Base-by-base conservation (phyloP, 176 grass and related monocot species). In the Aegilops sharonensis region DNA sequence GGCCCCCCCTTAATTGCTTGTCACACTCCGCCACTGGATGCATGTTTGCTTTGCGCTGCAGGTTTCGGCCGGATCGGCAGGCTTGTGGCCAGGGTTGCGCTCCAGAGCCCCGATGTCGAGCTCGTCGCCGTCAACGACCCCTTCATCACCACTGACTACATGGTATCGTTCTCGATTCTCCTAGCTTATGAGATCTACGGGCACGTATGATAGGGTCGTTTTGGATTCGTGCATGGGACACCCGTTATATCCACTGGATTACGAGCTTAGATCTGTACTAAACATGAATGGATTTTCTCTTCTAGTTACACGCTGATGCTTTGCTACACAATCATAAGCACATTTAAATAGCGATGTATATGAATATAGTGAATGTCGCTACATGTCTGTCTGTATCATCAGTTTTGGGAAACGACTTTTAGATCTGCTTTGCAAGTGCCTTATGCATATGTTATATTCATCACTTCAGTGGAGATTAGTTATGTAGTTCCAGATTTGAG, bases 131-230 rank as follows among this genome's bases (percentile, higher is more conserved):
- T 95, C 35, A 95, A 95, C 66, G 93, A 95, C 59, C 93, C 93
- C 17, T 95, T 95, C 93, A 95, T 95, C 89, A 87, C 77, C 88
- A 95, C 91, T 36, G 93, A 93, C 50, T 95, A 95, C 91, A 95
- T 95, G 93, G 93, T 95, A 95, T 34, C 6, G 21, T 39, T 17
- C 17, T 23, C 69, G 18, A 63, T 9, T 56, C 3, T 2, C 18
- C 37, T 35, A 0, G 27, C 13, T 18, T 0, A 48, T 43, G 42
- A 27, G 72, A 75, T 75, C 72, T 25, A 27, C 27, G 27, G 27
- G 27, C 27, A 27, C 27, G 27, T 27, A 27, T 27, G 27, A 1
- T 27, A 27, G 27, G 27, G 27, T 27, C 27, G 27, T 27, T 27
- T 27, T 27, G 27, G 27, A 27, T 27, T 27, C 27, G 27, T 27